Evolutionary conservation across 352 stramenopile species (phyloP), one percentile per base, ranked within the genome.

Genomic region (Pythium periplocum): DNA sequence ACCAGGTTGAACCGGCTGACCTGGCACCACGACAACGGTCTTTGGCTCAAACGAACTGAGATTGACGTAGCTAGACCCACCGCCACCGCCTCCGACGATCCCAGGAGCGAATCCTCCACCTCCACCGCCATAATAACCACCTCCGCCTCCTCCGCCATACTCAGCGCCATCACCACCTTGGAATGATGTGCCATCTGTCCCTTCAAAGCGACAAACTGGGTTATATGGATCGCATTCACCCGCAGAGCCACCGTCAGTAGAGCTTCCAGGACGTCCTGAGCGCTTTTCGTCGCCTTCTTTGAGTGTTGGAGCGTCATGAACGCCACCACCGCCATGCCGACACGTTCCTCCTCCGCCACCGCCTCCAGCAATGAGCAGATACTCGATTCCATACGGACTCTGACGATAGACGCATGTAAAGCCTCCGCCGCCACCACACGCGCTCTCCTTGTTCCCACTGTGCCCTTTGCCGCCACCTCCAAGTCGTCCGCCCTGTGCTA

Each of bases 341-440:
- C 77, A 87, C 1, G 75, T 87, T n/a, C 81, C 78, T 6, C 81
- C 78, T 2, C 81, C 81, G 2, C 81, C 81, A 1, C 81, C 81
- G 17, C 78, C 78, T 6, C 54, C 81, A 35, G 74, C 81, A 17
- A 92, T 72, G 46, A 90, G 42, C 34, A 92, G 59, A 46, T 85
- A 84, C 65, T 88, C 71, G 51, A 84, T 78, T 1, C 81, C 78
- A 35, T 70, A 86, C 2, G 81, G 72, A 35, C 75, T 69, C 38
- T 87, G 64, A 3, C 81, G 68, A 47, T 86, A 86, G 40, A 92
- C 67, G 48, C 75, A 86, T 26, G 78, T 90, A 54, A 81, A 88
- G 2, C 81, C 81, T 32, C 81, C 78, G 1, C 81, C 81, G 0
- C 76, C 78, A 12, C 81, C 81, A 44, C 78, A 87, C 0, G 78